Conservation (phyloP, 306 rosid genomes). For the Lathyrus oleraceus region DNA sequence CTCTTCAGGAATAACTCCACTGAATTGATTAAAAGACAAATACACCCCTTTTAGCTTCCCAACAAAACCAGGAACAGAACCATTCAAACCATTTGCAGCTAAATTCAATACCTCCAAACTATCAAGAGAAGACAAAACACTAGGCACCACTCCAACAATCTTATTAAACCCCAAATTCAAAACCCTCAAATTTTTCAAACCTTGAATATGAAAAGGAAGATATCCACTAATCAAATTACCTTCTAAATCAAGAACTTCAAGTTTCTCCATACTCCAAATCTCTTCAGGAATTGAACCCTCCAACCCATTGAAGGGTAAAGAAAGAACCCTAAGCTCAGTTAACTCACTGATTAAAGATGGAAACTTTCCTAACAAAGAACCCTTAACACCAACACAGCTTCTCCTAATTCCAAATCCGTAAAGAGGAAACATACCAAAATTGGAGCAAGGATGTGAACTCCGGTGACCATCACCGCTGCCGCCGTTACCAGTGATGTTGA, state of each 20-base stretch:
- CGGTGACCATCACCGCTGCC: conserved; percentile 26
- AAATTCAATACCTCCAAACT: conserved; percentile 72
- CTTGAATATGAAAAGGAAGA: conserved; percentile 42
- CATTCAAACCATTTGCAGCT: conserved; percentile 66
- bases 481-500: conserved; percentile 76
- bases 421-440: conserved; percentile 58
- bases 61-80: conserved; percentile 65
- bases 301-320: conserved; percentile 68
- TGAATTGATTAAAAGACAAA: conserved; percentile 59
- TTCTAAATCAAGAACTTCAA: conserved; percentile 88
- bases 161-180: conserved; percentile 76
- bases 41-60: conserved; percentile 65
- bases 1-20: conserved; percentile 61
- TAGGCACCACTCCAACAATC: conserved; percentile 68
- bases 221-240: conserved; percentile 64
- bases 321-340: conserved; percentile 65
- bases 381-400: conserved; percentile 43
- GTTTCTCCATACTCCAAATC: conserved; percentile 64
- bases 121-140: conserved; percentile 38
- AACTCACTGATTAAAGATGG: conserved; percentile 57
- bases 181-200: conserved; percentile 53
- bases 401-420: conserved; percentile 74
- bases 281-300: conserved; percentile 60
- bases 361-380: conserved; percentile 60
- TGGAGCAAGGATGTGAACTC: conserved; percentile 42